Conservation (phyloP, 495 filamentous ascomycete genomes). For the Hapsidospora chrysogenum region DNA sequence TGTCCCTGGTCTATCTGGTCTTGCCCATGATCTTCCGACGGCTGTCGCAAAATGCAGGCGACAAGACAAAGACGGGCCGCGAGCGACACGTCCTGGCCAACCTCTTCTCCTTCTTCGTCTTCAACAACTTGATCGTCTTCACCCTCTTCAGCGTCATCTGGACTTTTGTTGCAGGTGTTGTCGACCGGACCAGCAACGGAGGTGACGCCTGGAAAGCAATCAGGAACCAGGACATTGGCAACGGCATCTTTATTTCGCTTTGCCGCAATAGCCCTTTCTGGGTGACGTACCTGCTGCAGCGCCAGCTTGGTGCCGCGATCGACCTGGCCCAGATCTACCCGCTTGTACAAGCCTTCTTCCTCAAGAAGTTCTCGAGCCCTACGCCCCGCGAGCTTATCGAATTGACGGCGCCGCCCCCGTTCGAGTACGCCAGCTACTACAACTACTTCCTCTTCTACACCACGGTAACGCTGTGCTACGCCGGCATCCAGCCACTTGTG, state of each 20-base stretch:
- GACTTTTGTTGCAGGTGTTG: slow-evolving; percentile 48
- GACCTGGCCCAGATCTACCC: slow-evolving; percentile 76
- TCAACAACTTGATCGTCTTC: slow-evolving; percentile 94
- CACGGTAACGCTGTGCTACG: slow-evolving; percentile 77
- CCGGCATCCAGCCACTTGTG: slow-evolving; percentile 73
- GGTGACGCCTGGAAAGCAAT: slow-evolving; percentile 52
- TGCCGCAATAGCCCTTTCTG: slow-evolving; percentile 79
- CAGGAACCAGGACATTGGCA: slow-evolving; percentile 39
- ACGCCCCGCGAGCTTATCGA: slow-evolving; percentile 90
- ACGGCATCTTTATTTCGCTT: slow-evolving; percentile 46
- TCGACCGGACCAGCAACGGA: slow-evolving; percentile 31
- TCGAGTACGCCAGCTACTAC: slow-evolving; percentile 94
- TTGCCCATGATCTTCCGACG: slow-evolving; percentile 83
- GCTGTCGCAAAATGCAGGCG: slow-evolving; percentile 61
- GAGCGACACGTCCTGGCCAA: slow-evolving; percentile 87
- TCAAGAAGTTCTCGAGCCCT: slow-evolving; percentile 65
- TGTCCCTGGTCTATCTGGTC: slow-evolving; percentile 73
- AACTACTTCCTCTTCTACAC: slow-evolving; percentile 91
- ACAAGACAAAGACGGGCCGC: slow-evolving; percentile 77
- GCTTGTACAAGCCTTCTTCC: slow-evolving; percentile 64
- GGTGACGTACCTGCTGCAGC: slow-evolving; percentile 83
- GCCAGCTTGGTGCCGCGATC: slow-evolving; percentile 78
- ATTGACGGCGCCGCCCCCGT: slow-evolving; percentile 77
- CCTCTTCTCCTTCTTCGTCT: slow-evolving; percentile 89
- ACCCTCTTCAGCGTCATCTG: slow-evolving; percentile 73